Base-by-base conservation (phyloP, 768 basidiomycete species). In the Punctularia strigosozonata region DNA sequence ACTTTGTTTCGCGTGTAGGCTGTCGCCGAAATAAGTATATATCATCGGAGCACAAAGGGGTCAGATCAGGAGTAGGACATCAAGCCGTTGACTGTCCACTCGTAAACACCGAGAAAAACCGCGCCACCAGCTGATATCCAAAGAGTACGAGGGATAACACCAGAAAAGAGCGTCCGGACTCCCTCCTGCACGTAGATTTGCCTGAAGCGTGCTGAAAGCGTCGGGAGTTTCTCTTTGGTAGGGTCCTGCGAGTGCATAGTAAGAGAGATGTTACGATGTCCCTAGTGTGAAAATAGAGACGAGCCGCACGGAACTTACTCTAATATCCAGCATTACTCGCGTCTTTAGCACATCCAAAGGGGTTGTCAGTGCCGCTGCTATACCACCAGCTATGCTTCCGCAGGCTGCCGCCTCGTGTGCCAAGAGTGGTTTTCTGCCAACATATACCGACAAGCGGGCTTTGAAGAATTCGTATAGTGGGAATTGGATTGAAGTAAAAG, bases 121-220 rank as follows among this genome's bases (percentile, higher is more conserved):
- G 92, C 91, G 2, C 95, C 95, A 3, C 95, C 95, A 2, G 87
- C 79, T 2, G 89, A 90, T 52, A 99, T 98, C 84, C 94, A 98
- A 37, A 95, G 55, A 26, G 92, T 97, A 54, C 95, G 73, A 19
- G 94, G 94, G 6, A 92, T 70, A 30, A 84, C 73, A 8, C 95
- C 95, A 4, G 83, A 61, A 53, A 94, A 97, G 4, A 99, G 64
- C 3, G 87, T 87, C 23, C 55, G 62, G 1, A 63, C 37, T 3
- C 95, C 94, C 56, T 94, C 94, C 0, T 58, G 54, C 5, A 54
- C 45, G 49, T 83, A 81, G 43, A 99, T 97, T 5, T 69, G 64
- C 23, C 59, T 50, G 20, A 90, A 57, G 23, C 85, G 75, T 10
- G 56, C 57, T 2, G 63, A 46, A 31, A 87, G 56, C 3, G 80